Evolutionary conservation across 352 stramenopile genomes (phyloP).

Genomic region (Chrysophaeum taylorii): DNA sequence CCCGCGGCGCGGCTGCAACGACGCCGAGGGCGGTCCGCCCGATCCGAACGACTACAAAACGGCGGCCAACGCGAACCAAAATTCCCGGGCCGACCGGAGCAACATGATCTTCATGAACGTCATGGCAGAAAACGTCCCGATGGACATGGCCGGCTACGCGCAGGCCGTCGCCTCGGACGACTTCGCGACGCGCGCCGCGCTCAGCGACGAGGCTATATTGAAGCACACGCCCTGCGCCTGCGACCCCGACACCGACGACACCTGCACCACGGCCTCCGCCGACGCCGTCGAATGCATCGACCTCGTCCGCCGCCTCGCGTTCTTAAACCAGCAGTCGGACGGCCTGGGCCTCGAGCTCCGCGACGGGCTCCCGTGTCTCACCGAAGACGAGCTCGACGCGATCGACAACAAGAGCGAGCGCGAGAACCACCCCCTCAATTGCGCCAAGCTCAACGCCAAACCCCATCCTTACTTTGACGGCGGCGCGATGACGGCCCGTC

Average conservation of each 20-base stretch:
- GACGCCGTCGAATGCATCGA: conserved; percentile 3
- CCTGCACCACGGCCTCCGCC: too few species aligned
- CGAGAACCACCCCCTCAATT: conserved; percentile 36
- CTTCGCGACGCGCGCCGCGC: not conserved
- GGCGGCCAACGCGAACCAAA: conserved; percentile 29
- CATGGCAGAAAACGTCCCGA: conserved; percentile 33
- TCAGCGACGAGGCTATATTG: not conserved
- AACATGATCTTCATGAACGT: conserved; percentile 32
- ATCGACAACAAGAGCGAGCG: conserved; percentile 29
- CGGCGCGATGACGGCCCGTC: conserved; percentile 22
- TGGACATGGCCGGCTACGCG: conserved; percentile 21
- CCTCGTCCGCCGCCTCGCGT: conserved; percentile 24
- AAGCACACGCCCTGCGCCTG: conserved; percentile 12
- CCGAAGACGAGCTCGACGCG: conserved; percentile 28
- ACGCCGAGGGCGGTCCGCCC: conserved; percentile 33
- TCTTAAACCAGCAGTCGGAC: conserved; percentile 34
- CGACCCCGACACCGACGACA: not conserved
- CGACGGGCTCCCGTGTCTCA: conserved; percentile 22
- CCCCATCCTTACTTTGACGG: conserved; percentile 38
- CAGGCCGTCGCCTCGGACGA: not conserved
- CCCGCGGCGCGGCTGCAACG: conserved; percentile 33
- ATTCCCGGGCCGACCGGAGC: conserved; percentile 29
- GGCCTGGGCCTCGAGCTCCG: conserved; percentile 11
- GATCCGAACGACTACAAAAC: conserved; percentile 32
- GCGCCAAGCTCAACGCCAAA: conserved; percentile 37